A percentile compares a stretch with the other conserved stretches of the same genome.
These are phyloP conservation scores for Saccharomyces hybrid DNA, from an alignment of 1,139 yeast genomes.

Conservation along the genomic window DNA sequence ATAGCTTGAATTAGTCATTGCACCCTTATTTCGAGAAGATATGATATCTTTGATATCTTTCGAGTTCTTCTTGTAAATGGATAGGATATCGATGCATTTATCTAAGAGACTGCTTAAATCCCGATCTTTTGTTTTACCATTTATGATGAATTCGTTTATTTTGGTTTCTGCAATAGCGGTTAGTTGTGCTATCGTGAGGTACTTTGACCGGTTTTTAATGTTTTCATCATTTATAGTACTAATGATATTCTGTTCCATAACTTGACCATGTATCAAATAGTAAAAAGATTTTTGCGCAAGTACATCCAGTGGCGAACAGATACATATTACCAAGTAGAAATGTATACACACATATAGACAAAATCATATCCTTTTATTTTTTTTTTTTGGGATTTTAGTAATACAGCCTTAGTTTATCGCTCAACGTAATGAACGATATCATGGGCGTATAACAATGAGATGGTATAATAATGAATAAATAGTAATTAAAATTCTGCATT, in stretches of 20 bases:
- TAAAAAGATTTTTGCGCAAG: neutral
- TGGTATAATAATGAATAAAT: neutral
- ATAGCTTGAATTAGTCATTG: slow-evolving; percentile 1
- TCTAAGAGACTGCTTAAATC: slow-evolving; percentile 23
- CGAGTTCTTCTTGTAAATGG: slow-evolving; percentile 27
- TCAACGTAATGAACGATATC: neutral
- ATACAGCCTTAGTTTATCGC: neutral
- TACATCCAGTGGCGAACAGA: neutral
- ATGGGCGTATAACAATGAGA: too few species aligned
- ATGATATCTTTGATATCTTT: slow-evolving; percentile 15
- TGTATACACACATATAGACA: neutral
- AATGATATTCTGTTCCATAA: slow-evolving; percentile 1
- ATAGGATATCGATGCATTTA: slow-evolving; percentile 27
- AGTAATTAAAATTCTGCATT: neutral
- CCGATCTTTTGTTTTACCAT: slow-evolving; percentile 12
- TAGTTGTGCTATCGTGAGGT: slow-evolving; percentile 16
- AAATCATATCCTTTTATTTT: neutral
- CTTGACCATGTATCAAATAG: neutral
- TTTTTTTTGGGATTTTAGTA: neutral
- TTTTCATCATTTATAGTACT: slow-evolving; percentile 8
- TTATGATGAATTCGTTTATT: slow-evolving; percentile 15
- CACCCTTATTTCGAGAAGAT: neutral
- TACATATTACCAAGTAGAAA: neutral
- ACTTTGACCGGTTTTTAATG: neutral
- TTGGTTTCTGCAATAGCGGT: slow-evolving; percentile 21